phyloP scores from a whole-genome alignment of 495 filamentous ascomycete species.

The Bombardia bombarda region DNA sequence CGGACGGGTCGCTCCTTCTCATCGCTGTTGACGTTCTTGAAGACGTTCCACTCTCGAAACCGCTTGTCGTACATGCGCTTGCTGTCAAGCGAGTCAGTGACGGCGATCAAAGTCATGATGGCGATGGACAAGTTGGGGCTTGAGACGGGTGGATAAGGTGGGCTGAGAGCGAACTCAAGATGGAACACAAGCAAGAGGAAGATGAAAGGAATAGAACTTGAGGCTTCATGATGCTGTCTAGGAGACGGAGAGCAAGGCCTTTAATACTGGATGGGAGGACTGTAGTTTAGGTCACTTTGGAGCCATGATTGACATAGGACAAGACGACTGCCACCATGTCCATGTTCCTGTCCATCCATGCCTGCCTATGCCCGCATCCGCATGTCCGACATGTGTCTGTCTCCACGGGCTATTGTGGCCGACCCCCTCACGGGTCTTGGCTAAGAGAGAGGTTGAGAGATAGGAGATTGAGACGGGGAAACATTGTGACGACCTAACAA shows the following conservation, averaged over 20 bases:
- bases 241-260: no score
- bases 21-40: slow-evolving; percentile 26
- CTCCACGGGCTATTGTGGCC: not conserved
- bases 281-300: no score
- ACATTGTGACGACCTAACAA: not conserved
- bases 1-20: slow-evolving; percentile 12
- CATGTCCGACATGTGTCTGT: not conserved
- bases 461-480: no score
- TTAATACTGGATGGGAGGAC: no score
- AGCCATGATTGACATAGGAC: no score
- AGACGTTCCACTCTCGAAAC: slow-evolving; percentile 27
- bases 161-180: not conserved
- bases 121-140: not conserved
- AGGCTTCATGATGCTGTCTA: not conserved
- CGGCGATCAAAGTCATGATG: slow-evolving; percentile 19
- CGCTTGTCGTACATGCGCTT: slow-evolving; percentile 31
- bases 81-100: slow-evolving; percentile 19
- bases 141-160: no score
- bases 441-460: not conserved
- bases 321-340: no score
- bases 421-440: not conserved
- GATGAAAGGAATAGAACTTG: not conserved
- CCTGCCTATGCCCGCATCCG: no score
- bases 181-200: not conserved
- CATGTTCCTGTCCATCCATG: no score